Evolutionary conservation across 495 filamentous ascomycete genomes (phyloP), one percentile per base, ranked within the genome.

Genomic region (Parachaetomium inaequale): DNA sequence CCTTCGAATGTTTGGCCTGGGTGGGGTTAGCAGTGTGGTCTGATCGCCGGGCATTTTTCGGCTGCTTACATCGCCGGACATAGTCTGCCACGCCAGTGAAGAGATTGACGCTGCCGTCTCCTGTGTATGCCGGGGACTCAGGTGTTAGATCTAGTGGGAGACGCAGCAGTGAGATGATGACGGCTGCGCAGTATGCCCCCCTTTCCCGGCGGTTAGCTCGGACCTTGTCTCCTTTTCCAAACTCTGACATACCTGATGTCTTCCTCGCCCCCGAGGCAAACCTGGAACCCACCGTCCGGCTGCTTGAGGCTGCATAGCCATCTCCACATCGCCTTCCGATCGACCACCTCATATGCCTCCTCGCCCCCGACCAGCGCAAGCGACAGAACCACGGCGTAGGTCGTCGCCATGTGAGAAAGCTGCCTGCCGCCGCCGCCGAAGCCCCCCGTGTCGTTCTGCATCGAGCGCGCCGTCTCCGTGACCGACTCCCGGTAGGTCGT

Each of bases 381-480:
- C 10, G 87, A 82, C 21, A 98, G 79, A 10, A 96, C 77, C 31
- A 88, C 84, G 19, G 92, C 89, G 79, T 98, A 98, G 1, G 87
- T 88, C n/a, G 89, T 82, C 25, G 93, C 93, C 63, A 91, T 76
- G 74, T 98, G 94, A 14, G 91, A 91, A 62, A 82, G 79, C 71
- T 98, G 95, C 45, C 92, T 89, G 73, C 89, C 87, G n/a, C 94
- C 93, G 51, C 94, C 94, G 28, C 94, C 95, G 74, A 97, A 96
- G 7, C 94, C 94, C 8, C 94, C 94, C 17, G 78, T 81, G 31
- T 78, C 69, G 72, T 98, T 94, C 75, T 97, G 95, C 72, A 92
- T 86, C 12, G 89, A 81, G 31, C 79, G 78, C 23, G 94, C 84
- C 1, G 92, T 94, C 45, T 83, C 75, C 19, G 87, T 79, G 8